Evolutionary conservation across 2,329 filamentous ascomycete species (phyloP).

Genomic region (Claviceps citrina): DNA sequence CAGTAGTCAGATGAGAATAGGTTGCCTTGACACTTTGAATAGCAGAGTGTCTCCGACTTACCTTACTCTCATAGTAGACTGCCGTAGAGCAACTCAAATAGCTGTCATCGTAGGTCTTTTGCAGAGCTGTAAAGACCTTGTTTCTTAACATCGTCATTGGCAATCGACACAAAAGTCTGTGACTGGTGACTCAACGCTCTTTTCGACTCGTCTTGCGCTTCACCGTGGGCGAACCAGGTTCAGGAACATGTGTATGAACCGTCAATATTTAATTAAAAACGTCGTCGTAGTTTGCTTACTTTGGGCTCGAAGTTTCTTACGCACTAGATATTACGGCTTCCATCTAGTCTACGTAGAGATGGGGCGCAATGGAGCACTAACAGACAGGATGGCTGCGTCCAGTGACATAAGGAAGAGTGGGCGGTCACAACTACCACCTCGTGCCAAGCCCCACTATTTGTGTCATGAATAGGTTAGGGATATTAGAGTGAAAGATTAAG

Average conservation of each 20-base stretch:
- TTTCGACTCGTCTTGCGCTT: not conserved
- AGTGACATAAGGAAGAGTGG: slow-evolving; percentile 3
- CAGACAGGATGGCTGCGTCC: not conserved
- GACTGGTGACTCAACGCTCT: not conserved
- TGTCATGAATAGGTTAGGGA: no score
- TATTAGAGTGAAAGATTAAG: no score
- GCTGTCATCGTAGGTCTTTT: slow-evolving; percentile 96
- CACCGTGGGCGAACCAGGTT: not conserved
- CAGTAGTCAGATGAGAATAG: not conserved
- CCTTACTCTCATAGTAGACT: slow-evolving; percentile 89
- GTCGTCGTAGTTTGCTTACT: not conserved
- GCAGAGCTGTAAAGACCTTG: slow-evolving; percentile 53
- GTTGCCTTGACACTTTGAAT: not conserved
- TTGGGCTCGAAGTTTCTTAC: not conserved
- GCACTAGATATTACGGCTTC: not conserved
- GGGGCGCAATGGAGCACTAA: no score
- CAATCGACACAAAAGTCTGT: not conserved
- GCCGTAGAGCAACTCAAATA: slow-evolving; percentile 91
- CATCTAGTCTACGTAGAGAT: no score
- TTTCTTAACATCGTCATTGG: slow-evolving; percentile 35
- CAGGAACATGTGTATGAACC: not conserved
- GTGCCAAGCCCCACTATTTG: no score
- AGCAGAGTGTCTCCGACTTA: slow-evolving; percentile 19
- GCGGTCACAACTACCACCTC: not conserved
- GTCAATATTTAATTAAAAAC: not conserved